Base-by-base conservation (phyloP, 495 filamentous ascomycete species). In the Penicillium robsamsonii region DNA sequence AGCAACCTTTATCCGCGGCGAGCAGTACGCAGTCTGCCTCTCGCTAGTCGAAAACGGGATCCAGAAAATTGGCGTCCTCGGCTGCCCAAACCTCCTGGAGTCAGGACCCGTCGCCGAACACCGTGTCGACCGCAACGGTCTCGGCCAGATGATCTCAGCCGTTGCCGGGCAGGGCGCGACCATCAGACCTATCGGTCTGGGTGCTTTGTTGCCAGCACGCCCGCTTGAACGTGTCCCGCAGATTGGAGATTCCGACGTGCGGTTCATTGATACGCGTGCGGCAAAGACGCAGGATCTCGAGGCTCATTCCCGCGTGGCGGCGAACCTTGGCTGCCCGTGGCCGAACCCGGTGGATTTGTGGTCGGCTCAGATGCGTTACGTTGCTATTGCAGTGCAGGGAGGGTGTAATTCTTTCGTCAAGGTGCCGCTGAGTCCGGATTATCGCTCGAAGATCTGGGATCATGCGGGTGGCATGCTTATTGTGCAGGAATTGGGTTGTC, bases 401-500 rank as follows among this genome's bases (percentile, higher is more conserved):
- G 76, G 81, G 7, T 82, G 79, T 13, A 85, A 87, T 66, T 72
- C 80, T 44, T 79, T 82, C 7, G 62, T 90, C 13, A 86, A 87
- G 74, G 72, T 89, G 11, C 85, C 87, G 50, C 74, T 75, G 55
- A 72, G 74, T 5, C 62, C 68, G 4, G 66, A 71, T 0, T 74
- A 84, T 54, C 72, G 71, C 25, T 85, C 79, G n/a, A 85, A 86
- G 67, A 75, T 87, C 15, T 90, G 87, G 87, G 87, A 90, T 59
- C 87, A 90, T 67, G 81, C 83, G 0, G 87, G 86, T 8, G 86
- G 84, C 0, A 84, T 87, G 79, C 66, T 90, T 25, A 72, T 89
- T 30, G 86, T 82, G 44, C 73, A 83, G 67, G 87, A 90, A 61
- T 69, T 84, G 2, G 87, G 87, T 0, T 84, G 82, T 29, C 72